Base-by-base conservation (phyloP, 805 yeast species). In the Isabelozyma rhagii region DNA sequence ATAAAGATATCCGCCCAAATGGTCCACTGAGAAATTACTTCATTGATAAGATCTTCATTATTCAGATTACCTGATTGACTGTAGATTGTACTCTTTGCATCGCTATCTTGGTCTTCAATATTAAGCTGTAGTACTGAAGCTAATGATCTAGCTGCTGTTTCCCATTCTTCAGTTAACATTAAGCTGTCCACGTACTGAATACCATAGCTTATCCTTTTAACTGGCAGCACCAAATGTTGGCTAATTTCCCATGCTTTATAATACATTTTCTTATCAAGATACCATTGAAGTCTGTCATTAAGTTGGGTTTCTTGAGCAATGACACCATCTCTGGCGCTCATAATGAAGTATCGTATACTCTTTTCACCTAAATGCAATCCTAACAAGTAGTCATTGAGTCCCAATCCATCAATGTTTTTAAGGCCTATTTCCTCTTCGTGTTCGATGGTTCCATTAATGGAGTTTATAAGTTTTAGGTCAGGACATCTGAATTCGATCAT, bases 311-410 rank as follows among this genome's bases (percentile, higher is more conserved):
- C 89, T 56, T 84, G 80, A 0, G 91, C 90, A 13, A 83, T 71
- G 1, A 93, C 86, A 0, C 85, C 93, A 67, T 91, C 98, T 44
- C 81, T 80, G 0, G 97, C 89, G 60, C 93, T 83, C 5, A 93
- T 74, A 15, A 94, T 72, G 58, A 78, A 87, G 71, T 86, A 89
- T 48, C 75, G 72, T 7, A 72, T 64, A 0, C 66, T 61, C 0
- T 55, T 60, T 2, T 52, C 55, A 2, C 78, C 82, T 34, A 78
- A 67, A 60, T 76, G 75, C 45, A 79, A 80, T 1, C 84, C 81
- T 44, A 92, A 65, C 55, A 81, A 84, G 61, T 87, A 89, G 62
- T 94, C 98, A 62, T 93, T 92, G 14, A 87, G 71, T 0, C 96
- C 91, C 41, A 89, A 67, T 11, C 75, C 71, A 18, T 81, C 75